Base-by-base conservation (phyloP, 352 stramenopile genomes). In the Globisporangium radiosum region DNA sequence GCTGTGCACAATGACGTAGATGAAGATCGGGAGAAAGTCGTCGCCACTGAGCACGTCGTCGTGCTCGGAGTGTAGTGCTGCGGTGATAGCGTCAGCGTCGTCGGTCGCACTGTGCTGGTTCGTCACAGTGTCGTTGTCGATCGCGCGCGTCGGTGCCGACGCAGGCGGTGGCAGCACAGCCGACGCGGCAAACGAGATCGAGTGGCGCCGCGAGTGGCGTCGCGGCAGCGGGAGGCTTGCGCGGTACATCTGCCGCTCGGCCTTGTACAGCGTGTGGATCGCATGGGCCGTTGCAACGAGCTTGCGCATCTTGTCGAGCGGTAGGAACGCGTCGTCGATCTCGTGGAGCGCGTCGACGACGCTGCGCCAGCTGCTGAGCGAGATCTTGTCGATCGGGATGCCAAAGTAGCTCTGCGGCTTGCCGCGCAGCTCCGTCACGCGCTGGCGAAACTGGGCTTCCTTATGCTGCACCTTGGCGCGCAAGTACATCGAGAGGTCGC, bases 11-110 rank as follows among this genome's bases (percentile, higher is more conserved):
- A 94, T 88, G 63, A 94, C 82, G 72, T 92, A 92, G 72, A 94
- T 88, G 75, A 94, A 92, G 68, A 94, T 92, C 49, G 82, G 82
- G 65, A 94, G 62, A 60, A 94, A 92, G 65, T 92, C 83, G 70
- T 92, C 85, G 42, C 82, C 85, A 52, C 81, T 92, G 44, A 94
- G 70, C 54, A 90, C 78, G 55, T 91, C 79, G 25, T 89, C 78
- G 38, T 88, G 40, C 54, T 67, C 65, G 5, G 8, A 8, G 47
- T 59, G 47, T 48, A 33, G n/a, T 38, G 60, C 62, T 7, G 54
- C 45, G 3, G 15, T n/a, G 10, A 14, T 40, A 19, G 37, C 48
- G 3, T n/a, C 44, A 14, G 38, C 19, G 25, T 52, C 69, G 43
- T 59, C 55, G 5, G 59, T 59, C 10, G 52, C 25, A 8, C 40